phyloP scores from a whole-genome alignment of 495 filamentous ascomycete genomes.

The Recurvomyces mirabilis region DNA sequence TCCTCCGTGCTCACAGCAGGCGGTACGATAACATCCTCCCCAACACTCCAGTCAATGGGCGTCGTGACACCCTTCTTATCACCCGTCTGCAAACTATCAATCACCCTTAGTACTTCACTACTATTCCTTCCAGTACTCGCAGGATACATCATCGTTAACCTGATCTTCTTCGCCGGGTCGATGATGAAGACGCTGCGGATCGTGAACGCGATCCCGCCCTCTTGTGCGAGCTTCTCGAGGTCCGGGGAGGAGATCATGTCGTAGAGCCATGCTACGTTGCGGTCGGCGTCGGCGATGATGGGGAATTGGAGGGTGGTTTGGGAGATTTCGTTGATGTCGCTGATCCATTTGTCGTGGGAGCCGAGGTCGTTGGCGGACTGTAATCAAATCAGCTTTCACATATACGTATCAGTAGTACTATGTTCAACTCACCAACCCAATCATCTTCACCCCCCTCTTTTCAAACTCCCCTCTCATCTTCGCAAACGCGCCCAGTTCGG shows the following conservation, averaged over 20 bases:
- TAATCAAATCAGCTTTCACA: neutral
- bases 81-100: slow-evolving; percentile 54
- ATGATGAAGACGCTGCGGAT: slow-evolving; percentile 62
- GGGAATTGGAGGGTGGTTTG: slow-evolving; percentile 74
- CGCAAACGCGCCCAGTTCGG: slow-evolving; percentile 92
- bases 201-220: slow-evolving; percentile 44
- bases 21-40: slow-evolving; percentile 59
- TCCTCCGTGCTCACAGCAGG: slow-evolving; percentile 50
- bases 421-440: slow-evolving; percentile 57
- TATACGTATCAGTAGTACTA: neutral
- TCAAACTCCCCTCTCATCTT: slow-evolving; percentile 95
- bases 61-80: slow-evolving; percentile 53
- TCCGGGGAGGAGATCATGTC: slow-evolving; percentile 54
- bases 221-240: slow-evolving; percentile 39
- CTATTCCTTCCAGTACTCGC: slow-evolving; percentile 55
- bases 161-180: slow-evolving; percentile 59
- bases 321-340: slow-evolving; percentile 90
- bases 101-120: slow-evolving; percentile 51
- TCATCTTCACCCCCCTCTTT: slow-evolving; percentile 87
- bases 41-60: slow-evolving; percentile 53
- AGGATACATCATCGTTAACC: slow-evolving; percentile 57
- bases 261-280: slow-evolving; percentile 54
- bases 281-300: slow-evolving; percentile 57
- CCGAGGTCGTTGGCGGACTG: slow-evolving; percentile 56
- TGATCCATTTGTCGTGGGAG: slow-evolving; percentile 65